Evolutionary conservation across 768 basidiomycete species (phyloP), one percentile per base, ranked within the genome.

Genomic region (Termitomyces sp.): DNA sequence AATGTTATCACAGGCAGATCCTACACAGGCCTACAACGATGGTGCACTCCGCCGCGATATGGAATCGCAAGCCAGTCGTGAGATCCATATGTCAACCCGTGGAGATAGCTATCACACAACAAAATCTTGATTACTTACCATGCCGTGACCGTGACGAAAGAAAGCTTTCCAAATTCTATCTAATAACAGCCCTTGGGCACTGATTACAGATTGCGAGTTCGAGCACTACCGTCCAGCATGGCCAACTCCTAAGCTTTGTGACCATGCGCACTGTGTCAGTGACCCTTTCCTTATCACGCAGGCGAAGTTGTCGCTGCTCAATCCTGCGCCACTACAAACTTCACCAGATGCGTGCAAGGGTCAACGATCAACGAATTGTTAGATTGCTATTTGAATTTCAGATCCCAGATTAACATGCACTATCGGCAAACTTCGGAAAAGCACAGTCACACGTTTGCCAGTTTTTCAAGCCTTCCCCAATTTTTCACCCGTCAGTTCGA

Each of bases 311-410:
- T 50, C 49, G 16, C 49, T 50, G 16, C 48, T 32, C 15, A 24
- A 54, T 54, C 38, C 36, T 54, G 53, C 38, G 53, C 53, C 53
- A 54, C 53, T 39, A 11, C 53, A 4, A 39, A 54, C 5, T 38
- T 36, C 20, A 15, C 16, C 36, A 38, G 36, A 38, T 7, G 22
- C 36, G 1, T n/a, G 7, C 22, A 39, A 39, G 53, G 24, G 15
- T 49, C 53, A 40, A 54, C 24, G 22, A 18, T 28, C 8, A 32
- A 39, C 12, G 22, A 22, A 5, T 28, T n/a, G n/a, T n/a, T n/a
- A n/a, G n/a, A n/a, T n/a, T n/a, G n/a, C n/a, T n/a, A n/a, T n/a
- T n/a, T n/a, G n/a, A n/a, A n/a, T n/a, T n/a, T n/a, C n/a, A n/a
- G n/a, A n/a, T n/a, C n/a, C n/a, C n/a, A n/a, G n/a, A n/a, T n/a